Evolutionary conservation across 164 flowering plant species (phyloP).

Genomic region (Tetracentron sinense): DNA sequence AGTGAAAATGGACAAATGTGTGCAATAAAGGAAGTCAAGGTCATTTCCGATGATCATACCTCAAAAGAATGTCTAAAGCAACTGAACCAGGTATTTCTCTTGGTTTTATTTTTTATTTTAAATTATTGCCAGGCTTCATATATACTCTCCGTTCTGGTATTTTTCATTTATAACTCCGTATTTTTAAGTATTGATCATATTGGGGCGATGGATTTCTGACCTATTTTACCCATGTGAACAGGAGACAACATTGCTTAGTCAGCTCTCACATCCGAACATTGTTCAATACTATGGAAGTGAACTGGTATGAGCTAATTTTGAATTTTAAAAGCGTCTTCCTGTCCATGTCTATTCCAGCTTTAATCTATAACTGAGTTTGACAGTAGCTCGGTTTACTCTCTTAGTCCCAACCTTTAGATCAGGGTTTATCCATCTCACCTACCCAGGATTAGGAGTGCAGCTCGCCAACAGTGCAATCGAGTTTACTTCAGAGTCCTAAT

Average conservation of each 20-base stretch:
- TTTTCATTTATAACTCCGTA: neutral
- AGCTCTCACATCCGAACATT: constrained; percentile 80
- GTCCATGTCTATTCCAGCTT: too few species aligned
- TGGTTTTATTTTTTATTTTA: neutral
- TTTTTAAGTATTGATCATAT: neutral
- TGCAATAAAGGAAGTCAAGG: constrained; percentile 88
- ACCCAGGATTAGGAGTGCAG: neutral
- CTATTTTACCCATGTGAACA: constrained; percentile 30
- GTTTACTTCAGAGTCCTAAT: neutral
- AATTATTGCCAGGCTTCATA: neutral
- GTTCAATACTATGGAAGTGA: constrained; percentile 89
- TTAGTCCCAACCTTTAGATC: neutral
- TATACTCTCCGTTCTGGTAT: neutral
- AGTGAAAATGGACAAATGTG: constrained; percentile 92
- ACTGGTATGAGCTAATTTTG: constrained; percentile 44
- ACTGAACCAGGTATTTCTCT: constrained; percentile 66
- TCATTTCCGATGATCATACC: constrained; percentile 68
- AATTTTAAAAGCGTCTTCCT: neutral
- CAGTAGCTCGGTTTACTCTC: neutral
- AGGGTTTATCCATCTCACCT: neutral
- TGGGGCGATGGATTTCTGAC: neutral
- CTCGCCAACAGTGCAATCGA: neutral
- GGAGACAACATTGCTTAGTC: constrained; percentile 86
- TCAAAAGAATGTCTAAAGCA: constrained; percentile 85
- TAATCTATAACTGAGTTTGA: too few species aligned